Evolutionary conservation across 2,329 filamentous ascomycete species (phyloP).

Genomic region (Penicillium verrucosum): DNA sequence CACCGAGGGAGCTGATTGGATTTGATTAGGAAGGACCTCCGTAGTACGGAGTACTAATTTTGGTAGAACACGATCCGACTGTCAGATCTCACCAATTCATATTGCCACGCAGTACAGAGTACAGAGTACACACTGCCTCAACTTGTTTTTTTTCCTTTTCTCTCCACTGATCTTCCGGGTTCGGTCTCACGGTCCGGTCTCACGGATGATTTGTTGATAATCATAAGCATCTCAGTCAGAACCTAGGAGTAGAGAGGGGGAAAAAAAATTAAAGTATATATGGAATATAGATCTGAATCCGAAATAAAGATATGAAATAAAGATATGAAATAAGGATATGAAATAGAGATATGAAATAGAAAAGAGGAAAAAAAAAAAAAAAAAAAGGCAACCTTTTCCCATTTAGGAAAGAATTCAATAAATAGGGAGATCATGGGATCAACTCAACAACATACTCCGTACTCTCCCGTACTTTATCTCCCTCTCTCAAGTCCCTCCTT

Average conservation of each 20-base stretch:
- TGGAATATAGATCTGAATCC: not conserved
- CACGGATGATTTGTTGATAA: not conserved
- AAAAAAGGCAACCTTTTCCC: conserved; percentile 1
- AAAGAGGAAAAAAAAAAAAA: not conserved
- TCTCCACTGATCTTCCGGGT: conserved; percentile 3
- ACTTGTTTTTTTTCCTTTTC: not conserved
- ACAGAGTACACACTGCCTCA: not conserved
- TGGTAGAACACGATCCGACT: conserved; percentile 15
- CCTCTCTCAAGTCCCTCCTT: not conserved
- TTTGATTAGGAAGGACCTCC: conserved; percentile 12
- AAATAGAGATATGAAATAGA: not conserved
- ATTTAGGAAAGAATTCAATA: conserved; percentile 7
- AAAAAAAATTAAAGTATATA: too few relatives aligned
- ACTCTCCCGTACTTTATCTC: not conserved
- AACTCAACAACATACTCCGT: not conserved
- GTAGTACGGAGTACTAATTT: not conserved
- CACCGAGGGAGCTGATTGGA: conserved; percentile 9
- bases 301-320: not conserved
- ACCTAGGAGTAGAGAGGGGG: not conserved
- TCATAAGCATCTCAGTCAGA: conserved; percentile 1
- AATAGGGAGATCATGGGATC: conserved; percentile 3
- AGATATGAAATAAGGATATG: not conserved
- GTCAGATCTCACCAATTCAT: conserved; percentile 19
- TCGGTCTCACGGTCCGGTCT: not conserved
- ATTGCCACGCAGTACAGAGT: conserved; percentile 14